Conservation (phyloP, 2,329 filamentous ascomycete species). For the Xylariaceae sp. region DNA sequence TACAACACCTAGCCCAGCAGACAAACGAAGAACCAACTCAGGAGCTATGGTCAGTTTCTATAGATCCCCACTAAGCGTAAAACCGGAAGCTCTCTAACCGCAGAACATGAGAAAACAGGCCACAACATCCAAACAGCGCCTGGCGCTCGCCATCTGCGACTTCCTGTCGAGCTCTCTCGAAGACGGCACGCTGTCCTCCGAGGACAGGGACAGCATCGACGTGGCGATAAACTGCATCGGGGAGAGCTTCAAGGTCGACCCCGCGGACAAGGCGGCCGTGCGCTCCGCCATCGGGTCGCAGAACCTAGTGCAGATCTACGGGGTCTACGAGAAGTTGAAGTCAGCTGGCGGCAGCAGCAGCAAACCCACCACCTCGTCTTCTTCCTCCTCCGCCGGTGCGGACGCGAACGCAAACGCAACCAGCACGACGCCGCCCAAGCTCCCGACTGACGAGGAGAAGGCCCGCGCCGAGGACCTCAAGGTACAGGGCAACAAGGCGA, state of each 20-base stretch:
- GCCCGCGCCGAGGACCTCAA: slow-evolving; percentile 88
- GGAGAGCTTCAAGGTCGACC: slow-evolving; percentile 94
- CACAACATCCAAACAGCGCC: slow-evolving; percentile 73
- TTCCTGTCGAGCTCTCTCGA: slow-evolving; percentile 84
- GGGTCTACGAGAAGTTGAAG: slow-evolving; percentile 95
- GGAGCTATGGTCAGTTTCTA: too few relatives aligned
- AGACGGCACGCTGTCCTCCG: slow-evolving; percentile 85
- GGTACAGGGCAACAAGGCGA: slow-evolving; percentile 88
- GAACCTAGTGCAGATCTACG: slow-evolving; percentile 89
- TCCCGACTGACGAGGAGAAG: slow-evolving; percentile 64
- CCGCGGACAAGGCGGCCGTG: slow-evolving; percentile 74
- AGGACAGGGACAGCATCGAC: slow-evolving; percentile 93
- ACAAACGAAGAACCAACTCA: too few relatives aligned
- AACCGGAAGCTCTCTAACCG: too few relatives aligned
- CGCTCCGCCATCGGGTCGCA: slow-evolving; percentile 82
- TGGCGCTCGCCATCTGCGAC: slow-evolving; percentile 96
- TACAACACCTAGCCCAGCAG: too few relatives aligned
- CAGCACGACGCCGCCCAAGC: slow-evolving; percentile 31
- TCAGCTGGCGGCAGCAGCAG: too few relatives aligned
- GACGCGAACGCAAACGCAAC: slow-evolving; percentile 45
- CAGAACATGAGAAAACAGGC: slow-evolving; percentile 38
- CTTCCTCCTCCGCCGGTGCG: slow-evolving; percentile 51
- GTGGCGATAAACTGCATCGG: slow-evolving; percentile 93
- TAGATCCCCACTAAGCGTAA: too few relatives aligned
- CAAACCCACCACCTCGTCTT: slow-evolving; percentile 44